Base-by-base conservation (phyloP, 129 eudicot species). In the Rutidosis leptorrhynchoides region DNA sequence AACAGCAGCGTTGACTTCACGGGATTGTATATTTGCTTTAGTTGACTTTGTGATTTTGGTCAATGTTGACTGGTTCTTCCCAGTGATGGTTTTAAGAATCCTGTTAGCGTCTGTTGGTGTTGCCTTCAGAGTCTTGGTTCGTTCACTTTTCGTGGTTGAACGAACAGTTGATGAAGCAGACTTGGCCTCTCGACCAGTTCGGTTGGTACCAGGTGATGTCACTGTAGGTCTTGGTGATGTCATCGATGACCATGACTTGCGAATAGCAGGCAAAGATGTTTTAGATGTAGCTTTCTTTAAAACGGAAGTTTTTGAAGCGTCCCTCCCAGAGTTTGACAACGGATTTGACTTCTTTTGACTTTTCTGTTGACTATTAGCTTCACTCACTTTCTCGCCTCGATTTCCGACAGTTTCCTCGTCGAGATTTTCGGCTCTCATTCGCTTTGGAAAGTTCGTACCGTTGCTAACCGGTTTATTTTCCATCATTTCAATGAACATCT, bases 231-330 rank as follows among this genome's bases (percentile, higher is more conserved):
- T 74, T 56, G 95, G 83, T 20, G 87, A 79, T 55, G 90, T 88
- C 35, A 83, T 66, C 57, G 95, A 80, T 16, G 99, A 87, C 95
- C 99, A 93, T 68, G 99, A 93, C 61, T 89, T 86, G 27, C 95
- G 87, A 7, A 93, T 82, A 42, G 90, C 81, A 40, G 93, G 88
- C 64, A 86, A 19, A 42, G 91, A 80, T 12, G 91, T 56, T 80
- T 80, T 85, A 26, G 89, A 58, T n/a, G 81, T 33, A 58, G 66
- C 55, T 79, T 83, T 92, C 83, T 81, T 84, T 49, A 74, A 66
- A 77, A 79, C 76, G 58, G 78, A 81, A 49, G 86, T 82, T 73
- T 83, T 89, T 33, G 82, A 60, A 35, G 67, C 52, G 49, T 75
- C 80, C 27, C 69, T 75, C 77, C 81, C 84, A 53, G 90, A 66